Base-by-base conservation (phyloP, 441 rosid genomes). In the Theobroma grandiflorum region DNA sequence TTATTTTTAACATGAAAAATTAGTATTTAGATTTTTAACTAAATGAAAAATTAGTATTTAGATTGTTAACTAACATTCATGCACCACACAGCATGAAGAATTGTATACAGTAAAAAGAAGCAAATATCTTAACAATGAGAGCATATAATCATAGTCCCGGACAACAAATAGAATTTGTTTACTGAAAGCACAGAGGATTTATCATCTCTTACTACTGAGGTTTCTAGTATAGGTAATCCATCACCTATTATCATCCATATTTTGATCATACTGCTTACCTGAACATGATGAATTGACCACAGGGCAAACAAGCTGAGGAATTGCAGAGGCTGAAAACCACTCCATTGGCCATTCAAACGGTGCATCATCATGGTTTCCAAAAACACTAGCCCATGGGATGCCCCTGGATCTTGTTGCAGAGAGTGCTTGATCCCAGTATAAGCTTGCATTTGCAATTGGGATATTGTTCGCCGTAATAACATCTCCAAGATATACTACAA, bases 311-410 rank as follows among this genome's bases (percentile, higher is more conserved):
- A 87, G 42, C n/a, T 79, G 86, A 80, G 97, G 99, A 78, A 89
- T 82, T 58, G 97, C 97, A 3, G 90, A 68, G 77, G 90, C 64
- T 5, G 94, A 91, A 85, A 96, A 90, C 99, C 99, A 94, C 69
- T 90, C 90, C 63, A 89, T 67, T 12, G 97, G 98, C 98, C 99
- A 94, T 57, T 66, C 86, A 11, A 96, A 96, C 3, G 90, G 75
- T 1, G 95, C 94, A 72, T 96, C 98, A 12, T 96, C 97, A 65
- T 94, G 98, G 89, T 94, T 94, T 70, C 99, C 98, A 79, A 94
- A 93, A 38, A 94, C 86, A 79, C 87, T 89, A 2, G 97, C 89
- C 86, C 95, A 96, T 0, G 97, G 97, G 43, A 93, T 92, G 57
- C 83, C 87, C 85, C 93, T 89, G 2, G 75, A 84, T 82, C 87